phyloP scores from a whole-genome alignment of 2,329 filamentous ascomycete genomes.

The Clonostachys chloroleuca region DNA sequence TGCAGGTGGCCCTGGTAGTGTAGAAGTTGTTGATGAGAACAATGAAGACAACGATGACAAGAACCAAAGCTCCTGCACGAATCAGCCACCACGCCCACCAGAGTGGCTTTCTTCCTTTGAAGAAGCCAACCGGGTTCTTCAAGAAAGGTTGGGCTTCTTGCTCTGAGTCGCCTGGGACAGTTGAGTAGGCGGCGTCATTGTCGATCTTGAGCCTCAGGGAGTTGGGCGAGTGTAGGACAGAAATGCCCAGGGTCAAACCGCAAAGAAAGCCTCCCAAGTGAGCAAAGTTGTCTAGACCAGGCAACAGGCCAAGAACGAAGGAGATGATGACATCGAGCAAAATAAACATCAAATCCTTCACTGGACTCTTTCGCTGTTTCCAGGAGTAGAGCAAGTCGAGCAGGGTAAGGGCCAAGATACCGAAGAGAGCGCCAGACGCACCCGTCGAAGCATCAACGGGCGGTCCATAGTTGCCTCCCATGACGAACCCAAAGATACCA shows the following conservation, averaged over 20 bases:
- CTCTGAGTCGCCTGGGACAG: slow-evolving; percentile 49
- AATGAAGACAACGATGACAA: slow-evolving; percentile 82
- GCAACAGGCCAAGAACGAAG: slow-evolving; percentile 87
- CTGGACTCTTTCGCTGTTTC: slow-evolving; percentile 70
- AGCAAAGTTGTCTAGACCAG: slow-evolving; percentile 93
- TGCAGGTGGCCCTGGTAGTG: slow-evolving; percentile 65
- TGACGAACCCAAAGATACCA: slow-evolving; percentile 92
- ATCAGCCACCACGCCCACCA: slow-evolving; percentile 99
- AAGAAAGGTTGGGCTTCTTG: slow-evolving; percentile 49
- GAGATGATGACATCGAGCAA: slow-evolving; percentile 81
- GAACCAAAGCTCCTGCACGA: slow-evolving; percentile 70
- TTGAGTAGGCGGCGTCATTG: slow-evolving; percentile 61
- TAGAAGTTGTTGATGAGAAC: slow-evolving; percentile 91
- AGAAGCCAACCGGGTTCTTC: slow-evolving; percentile 70
- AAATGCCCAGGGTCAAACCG: slow-evolving; percentile 83
- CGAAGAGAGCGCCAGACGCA: slow-evolving; percentile 86
- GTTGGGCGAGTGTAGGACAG: slow-evolving; percentile 83
- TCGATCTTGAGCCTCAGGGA: slow-evolving; percentile 71
- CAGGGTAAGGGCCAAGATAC: slow-evolving; percentile 81
- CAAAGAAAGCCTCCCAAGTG: slow-evolving; percentile 96
- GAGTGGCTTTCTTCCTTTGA: slow-evolving; percentile 84
- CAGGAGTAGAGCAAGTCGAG: slow-evolving; percentile 93
- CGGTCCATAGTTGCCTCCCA: slow-evolving; percentile 90
- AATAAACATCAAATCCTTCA: slow-evolving; percentile 84
- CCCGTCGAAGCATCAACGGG: slow-evolving; percentile 79